A percentile compares a stretch with the other conserved stretches of the same genome.
Conservation (phyloP, 2,329 filamentous ascomycete species). For the Gnomoniopsis smithogilvyi region DNA sequence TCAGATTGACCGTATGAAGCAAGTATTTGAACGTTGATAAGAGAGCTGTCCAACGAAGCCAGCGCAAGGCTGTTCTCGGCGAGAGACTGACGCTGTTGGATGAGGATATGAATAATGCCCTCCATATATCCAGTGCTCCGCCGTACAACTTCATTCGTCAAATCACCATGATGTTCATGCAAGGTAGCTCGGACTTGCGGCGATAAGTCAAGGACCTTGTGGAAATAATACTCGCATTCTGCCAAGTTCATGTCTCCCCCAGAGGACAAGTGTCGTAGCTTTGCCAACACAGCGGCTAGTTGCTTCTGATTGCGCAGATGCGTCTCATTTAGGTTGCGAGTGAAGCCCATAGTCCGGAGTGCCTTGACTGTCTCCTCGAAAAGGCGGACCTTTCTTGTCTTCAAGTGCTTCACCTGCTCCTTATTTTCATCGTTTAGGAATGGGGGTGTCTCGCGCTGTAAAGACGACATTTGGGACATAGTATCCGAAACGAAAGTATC, state of each 20-base stretch:
- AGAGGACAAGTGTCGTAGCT: constrained; percentile 40
- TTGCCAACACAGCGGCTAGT: constrained; percentile 65
- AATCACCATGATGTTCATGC: constrained; percentile 76
- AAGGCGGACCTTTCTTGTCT: constrained; percentile 83
- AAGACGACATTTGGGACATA: constrained; percentile 63
- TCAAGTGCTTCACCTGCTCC: constrained; percentile 79
- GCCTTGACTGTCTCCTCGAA: constrained; percentile 85
- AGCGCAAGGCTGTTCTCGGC: constrained; percentile 36
- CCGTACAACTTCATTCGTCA: constrained; percentile 75
- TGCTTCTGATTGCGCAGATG: constrained; percentile 71
- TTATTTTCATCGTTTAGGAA: constrained; percentile 86
- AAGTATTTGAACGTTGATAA: constrained; percentile 35
- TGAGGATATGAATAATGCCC: constrained; percentile 67
- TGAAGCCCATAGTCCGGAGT: constrained; percentile 84
- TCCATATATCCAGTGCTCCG: constrained; percentile 85
- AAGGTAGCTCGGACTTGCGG: constrained; percentile 63
- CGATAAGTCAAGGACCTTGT: constrained; percentile 73
- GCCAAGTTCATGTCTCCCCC: constrained; percentile 27
- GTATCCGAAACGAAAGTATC: constrained; percentile 68
- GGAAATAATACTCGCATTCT: constrained; percentile 68
- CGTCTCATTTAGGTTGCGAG: constrained; percentile 74
- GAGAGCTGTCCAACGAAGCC: constrained; percentile 33
- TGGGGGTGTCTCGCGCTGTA: constrained; percentile 80
- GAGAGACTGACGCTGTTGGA: constrained; percentile 57
- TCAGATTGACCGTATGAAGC: constrained; percentile 22